Base-by-base conservation (phyloP, 2,329 filamentous ascomycete species). In the Emergomyces pasteurianus region DNA sequence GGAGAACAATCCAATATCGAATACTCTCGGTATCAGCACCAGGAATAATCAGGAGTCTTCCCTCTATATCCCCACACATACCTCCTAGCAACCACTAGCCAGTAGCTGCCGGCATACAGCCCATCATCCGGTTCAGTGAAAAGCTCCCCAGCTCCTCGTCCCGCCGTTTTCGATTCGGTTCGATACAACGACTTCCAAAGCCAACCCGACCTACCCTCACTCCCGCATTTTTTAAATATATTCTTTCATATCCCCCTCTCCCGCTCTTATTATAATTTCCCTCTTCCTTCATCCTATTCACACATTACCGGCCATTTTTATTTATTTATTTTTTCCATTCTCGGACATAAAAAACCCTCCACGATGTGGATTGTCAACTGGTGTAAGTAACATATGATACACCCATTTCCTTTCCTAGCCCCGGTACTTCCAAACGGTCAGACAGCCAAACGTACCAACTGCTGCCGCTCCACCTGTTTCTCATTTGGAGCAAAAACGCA, bases 331-430 rank as follows among this genome's bases (percentile, higher is more conserved):
- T 31, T 31, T 31, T 31, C 7, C 7, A 31, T 52, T 2, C 14
- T 31, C 16, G 21, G 21, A 55, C 52, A 55, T 31, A 23, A 5
- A 21, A 3, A 3, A 7, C 42, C 28, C 40, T 55, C 67, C 77
- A 81, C 72, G 66, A 95, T 96, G 91, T 95, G 90, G 90, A 88
- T 96, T 76, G 79, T 95, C 74, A 91, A 92, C 84, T 96, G 91
- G 90, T 95, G 90, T 95, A 90, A 68, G 80, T 77, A 57, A 56
- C 52, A 43, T 69, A 23, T 34, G 40, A 23, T 54, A n/a, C 21
- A 47, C 21, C 8, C 43, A 2, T 21, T 21, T 12, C 59, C 49
- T 63, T 58, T 43, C 49, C 36, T n/a, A n/a, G n/a, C n/a, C n/a
- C n/a, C n/a, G n/a, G n/a, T n/a, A n/a, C n/a, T n/a, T n/a, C n/a